These are phyloP conservation scores for Ogataea pini DNA, from an alignment of 805 yeast genomes.

Conservation along the genomic window DNA sequence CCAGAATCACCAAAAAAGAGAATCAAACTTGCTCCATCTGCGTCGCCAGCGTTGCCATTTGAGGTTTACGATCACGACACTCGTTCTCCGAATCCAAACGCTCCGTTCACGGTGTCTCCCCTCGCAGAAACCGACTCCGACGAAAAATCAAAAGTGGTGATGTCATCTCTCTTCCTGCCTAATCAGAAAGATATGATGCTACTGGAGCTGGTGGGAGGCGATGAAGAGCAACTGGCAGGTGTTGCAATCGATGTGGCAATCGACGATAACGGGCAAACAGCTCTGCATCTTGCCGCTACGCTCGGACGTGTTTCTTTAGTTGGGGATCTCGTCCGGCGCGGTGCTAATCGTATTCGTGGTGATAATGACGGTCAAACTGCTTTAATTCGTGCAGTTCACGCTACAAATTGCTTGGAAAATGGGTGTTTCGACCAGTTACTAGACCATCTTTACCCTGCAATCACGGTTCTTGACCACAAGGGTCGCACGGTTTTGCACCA, in stretches of 20 bases:
- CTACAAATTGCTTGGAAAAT: conserved; percentile 78
- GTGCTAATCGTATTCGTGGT: conserved; percentile 68
- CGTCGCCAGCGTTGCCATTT: conserved; percentile 11
- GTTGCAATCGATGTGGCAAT: conserved; percentile 80
- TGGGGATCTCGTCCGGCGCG: conserved; percentile 61
- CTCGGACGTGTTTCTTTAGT: conserved; percentile 77
- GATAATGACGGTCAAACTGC: conserved; percentile 89
- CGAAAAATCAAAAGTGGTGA: conserved; percentile 38
- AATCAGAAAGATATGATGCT: conserved; percentile 36
- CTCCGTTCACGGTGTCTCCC: conserved; percentile 53
- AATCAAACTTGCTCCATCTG: conserved; percentile 10
- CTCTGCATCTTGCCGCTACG: conserved; percentile 95
- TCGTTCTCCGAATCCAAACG: conserved; percentile 41
- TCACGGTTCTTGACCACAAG: conserved; percentile 62
- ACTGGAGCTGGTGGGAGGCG: conserved; percentile 30
- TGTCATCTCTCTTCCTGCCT: conserved; percentile 54
- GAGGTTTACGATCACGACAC: conserved; percentile 40
- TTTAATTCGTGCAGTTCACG: conserved; percentile 78
- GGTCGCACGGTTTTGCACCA: conserved; percentile 86
- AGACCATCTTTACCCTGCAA: conserved; percentile 73
- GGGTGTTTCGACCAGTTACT: conserved; percentile 72
- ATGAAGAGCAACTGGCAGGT: conserved; percentile 31
- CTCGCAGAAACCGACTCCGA: conserved; percentile 30
- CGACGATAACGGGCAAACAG: conserved; percentile 91
- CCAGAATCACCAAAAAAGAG: conserved; percentile 15